phyloP scores from a whole-genome alignment of 2,329 filamentous ascomycete species.

The Pseudocercospora cruenta region DNA sequence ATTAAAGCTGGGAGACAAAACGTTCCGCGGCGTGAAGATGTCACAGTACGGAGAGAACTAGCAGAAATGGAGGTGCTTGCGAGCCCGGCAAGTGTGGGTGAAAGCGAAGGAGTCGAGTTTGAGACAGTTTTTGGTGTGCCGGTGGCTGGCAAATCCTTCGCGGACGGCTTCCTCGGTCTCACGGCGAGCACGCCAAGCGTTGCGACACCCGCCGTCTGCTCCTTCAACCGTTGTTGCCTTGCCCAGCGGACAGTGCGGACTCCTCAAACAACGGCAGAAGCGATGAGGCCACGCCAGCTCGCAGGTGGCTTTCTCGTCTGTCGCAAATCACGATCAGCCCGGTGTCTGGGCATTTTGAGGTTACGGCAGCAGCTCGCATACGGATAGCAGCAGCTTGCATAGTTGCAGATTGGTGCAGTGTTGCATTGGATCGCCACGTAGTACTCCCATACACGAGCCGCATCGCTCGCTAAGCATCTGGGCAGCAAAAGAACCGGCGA shows the following conservation, averaged over 20 bases:
- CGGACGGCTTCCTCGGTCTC: not conserved
- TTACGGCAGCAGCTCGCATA: not conserved
- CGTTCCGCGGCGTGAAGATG: not conserved
- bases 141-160: constrained; percentile 11
- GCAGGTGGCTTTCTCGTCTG: not conserved
- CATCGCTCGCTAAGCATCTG: not conserved
- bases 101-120: not conserved
- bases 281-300: not conserved
- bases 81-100: not conserved
- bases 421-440: not conserved
- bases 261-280: not conserved
- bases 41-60: not conserved
- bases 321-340: constrained; percentile 8
- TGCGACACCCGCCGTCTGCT: not conserved
- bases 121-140: constrained; percentile 13
- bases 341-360: not conserved
- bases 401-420: not conserved
- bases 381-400: not conserved
- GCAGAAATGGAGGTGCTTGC: constrained; percentile 6
- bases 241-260: too few relatives aligned
- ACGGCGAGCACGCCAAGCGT: not conserved
- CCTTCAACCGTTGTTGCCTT: not conserved
- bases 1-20: not conserved
- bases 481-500: not conserved
- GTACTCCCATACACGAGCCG: not conserved